Base-by-base conservation (phyloP, 148 eudicot genomes). In the Hydrangea macrophylla region DNA sequence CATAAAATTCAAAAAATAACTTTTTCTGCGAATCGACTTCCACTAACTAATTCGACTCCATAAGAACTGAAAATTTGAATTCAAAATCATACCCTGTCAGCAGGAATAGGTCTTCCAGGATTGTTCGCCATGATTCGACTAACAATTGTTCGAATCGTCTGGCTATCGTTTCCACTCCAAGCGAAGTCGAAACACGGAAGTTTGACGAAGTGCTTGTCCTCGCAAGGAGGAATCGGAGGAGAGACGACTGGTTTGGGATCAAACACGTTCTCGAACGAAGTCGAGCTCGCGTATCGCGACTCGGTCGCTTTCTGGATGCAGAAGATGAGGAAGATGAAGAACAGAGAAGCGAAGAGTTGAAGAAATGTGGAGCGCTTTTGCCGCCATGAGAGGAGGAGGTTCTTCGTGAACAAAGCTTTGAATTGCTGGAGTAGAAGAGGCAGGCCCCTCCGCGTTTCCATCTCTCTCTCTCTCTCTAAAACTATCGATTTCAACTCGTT, bases 251-350 rank as follows among this genome's bases (percentile, higher is more conserved):
- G 50, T 3, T 70, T 27, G 0, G 98, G 96, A 37, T 89, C 83
- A 11, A 37, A 3, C 26, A 87, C 76, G 51, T 57, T 71, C 2
- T 86, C 51, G 70, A 42, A 90, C 7, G 80, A 35, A 1, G 90
- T 78, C 7, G 98, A 73, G 6, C 78, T 69, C 0, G 62, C 37
- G 74, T 44, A 74, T 0, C 83, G 81, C 12, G 85, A 58, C 45
- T 84, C 80, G 40, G 84, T 75, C 0, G 96, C 87, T 45, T 75
- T 66, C 58, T 90, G 94, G 22, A 90, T 86, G 65, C 80, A 79
- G 77, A 84, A 92, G 62, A 92, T 72, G 56, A 90, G 75, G 76
- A 85, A 84, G 11, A 92, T 88, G 88, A 90, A 92, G 64, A 92
- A 79, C 27, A 92, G 72, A 0, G 98, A 88, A 2, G 98, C 81